These are phyloP conservation scores for Lactarius evosmus DNA, from an alignment of 768 basidiomycete species.

Conservation along the genomic window DNA sequence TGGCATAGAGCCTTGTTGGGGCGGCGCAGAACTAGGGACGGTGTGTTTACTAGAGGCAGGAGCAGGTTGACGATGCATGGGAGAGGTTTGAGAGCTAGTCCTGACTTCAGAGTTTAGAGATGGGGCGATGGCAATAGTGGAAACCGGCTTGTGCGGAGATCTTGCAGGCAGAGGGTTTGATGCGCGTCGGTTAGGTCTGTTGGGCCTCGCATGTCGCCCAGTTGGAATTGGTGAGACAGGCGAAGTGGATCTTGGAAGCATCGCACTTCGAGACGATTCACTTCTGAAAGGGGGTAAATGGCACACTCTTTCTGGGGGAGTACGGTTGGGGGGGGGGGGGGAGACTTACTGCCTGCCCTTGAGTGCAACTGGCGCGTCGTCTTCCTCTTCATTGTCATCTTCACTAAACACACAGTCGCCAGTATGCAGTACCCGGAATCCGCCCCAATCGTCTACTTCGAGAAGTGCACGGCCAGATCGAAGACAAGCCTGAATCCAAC, in stretches of 20 bases:
- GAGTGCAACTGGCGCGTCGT: background rate
- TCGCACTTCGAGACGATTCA: background rate
- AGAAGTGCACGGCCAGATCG: constrained; percentile 44
- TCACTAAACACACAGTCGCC: constrained; percentile 29
- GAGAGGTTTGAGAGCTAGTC: background rate
- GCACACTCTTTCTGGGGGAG: background rate
- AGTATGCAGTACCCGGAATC: constrained; percentile 23
- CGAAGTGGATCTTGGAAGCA: constrained; percentile 3
- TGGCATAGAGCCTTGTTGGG: constrained; percentile 6
- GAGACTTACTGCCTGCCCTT: constrained; percentile 5
- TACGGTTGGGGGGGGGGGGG: background rate
- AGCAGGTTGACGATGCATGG: background rate
- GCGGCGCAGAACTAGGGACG: background rate
- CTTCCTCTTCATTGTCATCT: constrained; percentile 14
- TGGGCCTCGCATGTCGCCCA: constrained; percentile 1
- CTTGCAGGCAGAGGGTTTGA: background rate
- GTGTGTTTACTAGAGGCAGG: background rate
- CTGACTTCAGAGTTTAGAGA: background rate
- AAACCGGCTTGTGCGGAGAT: background rate
- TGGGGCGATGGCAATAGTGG: background rate
- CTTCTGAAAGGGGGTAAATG: background rate
- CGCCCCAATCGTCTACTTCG: constrained; percentile 53
- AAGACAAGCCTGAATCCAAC: constrained; percentile 52
- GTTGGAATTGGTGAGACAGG: background rate
- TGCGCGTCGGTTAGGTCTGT: background rate